Base-by-base conservation (phyloP, 441 rosid species). In the Adansonia rubrostipa region DNA sequence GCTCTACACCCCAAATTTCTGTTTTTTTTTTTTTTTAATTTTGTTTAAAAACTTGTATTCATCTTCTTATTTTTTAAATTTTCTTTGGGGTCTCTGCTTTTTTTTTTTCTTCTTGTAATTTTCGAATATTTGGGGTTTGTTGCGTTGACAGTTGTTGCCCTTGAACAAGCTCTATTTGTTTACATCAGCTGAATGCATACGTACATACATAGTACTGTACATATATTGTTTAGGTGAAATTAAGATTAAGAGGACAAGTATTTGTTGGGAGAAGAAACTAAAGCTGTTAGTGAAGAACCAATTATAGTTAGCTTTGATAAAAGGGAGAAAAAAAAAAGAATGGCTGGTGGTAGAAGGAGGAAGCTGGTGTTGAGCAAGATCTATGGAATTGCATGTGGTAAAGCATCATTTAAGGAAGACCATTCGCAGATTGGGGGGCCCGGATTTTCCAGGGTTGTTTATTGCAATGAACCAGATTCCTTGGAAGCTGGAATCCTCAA, bases 361-460 rank as follows among this genome's bases (percentile, higher is more conserved):
- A 93, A 80, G 84, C n/a, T 94, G 57, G 82, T 57, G 44, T 76
- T 88, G 8, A 88, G 94, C 88, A 90, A 86, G 85, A 84, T 90
- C 82, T 89, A 84, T 76, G 84, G 91, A 4, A 73, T 71, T 69
- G 61, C 73, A 54, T 80, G 84, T 79, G 81, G 84, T 10, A 88
- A 80, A 60, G 78, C 84, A 13, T 75, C 83, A 69, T 84, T 88
- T 64, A 73, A 79, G 75, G 84, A 87, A 67, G 96, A 87, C 60
- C 89, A 87, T 76, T 86, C 92, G 5, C 86, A 74, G 19, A 87
- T 92, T 53, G 96, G 96, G 47, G 81, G 90, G 56, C 84, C 90
- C 9, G 94, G 96, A 66, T 92, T 82, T 79, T 92, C 96, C 40
- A 87, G 96, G 80, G 86, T 88, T 10, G 94, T 92, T 33, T 75